Evolutionary conservation across 179 eudicot species (phyloP).

Genomic region (Actinidia arguta): DNA sequence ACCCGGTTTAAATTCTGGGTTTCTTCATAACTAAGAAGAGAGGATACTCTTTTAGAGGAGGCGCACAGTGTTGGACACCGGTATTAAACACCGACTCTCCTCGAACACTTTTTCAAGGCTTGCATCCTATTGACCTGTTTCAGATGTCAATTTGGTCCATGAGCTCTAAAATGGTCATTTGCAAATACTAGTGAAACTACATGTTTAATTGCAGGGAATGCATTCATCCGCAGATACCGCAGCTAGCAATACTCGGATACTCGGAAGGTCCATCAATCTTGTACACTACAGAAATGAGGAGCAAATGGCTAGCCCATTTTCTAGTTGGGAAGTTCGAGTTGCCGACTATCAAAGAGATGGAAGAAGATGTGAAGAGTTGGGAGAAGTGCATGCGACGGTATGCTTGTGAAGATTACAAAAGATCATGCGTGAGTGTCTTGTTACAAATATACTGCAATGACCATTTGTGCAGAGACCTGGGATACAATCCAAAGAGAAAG

Average conservation of each 20-base stretch:
- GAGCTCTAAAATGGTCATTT: background rate
- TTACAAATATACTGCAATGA: slow-evolving; percentile 60
- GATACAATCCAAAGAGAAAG: slow-evolving; percentile 51
- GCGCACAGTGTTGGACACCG: too few relatives aligned
- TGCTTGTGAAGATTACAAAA: background rate
- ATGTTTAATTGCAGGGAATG: background rate
- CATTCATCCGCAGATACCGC: slow-evolving; percentile 2
- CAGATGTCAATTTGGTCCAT: slow-evolving; percentile 28
- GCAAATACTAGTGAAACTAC: background rate
- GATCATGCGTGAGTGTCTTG: slow-evolving; percentile 8
- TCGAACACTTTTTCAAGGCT: too few relatives aligned
- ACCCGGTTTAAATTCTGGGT: too few relatives aligned
- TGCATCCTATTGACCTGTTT: too few relatives aligned
- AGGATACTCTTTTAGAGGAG: too few relatives aligned
- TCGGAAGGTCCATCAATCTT: background rate
- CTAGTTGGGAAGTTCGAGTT: background rate
- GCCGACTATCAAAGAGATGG: slow-evolving; percentile 4
- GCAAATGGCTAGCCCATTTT: background rate
- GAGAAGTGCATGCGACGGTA: background rate
- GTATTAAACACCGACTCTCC: too few relatives aligned
- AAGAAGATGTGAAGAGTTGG: background rate
- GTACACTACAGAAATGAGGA: slow-evolving; percentile 9
- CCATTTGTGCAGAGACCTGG: slow-evolving; percentile 67
- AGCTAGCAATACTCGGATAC: background rate
- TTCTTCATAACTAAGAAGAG: too few relatives aligned